Evolutionary conservation across 305 asterid species (phyloP).

Genomic region (Fraxinus platypoda): DNA sequence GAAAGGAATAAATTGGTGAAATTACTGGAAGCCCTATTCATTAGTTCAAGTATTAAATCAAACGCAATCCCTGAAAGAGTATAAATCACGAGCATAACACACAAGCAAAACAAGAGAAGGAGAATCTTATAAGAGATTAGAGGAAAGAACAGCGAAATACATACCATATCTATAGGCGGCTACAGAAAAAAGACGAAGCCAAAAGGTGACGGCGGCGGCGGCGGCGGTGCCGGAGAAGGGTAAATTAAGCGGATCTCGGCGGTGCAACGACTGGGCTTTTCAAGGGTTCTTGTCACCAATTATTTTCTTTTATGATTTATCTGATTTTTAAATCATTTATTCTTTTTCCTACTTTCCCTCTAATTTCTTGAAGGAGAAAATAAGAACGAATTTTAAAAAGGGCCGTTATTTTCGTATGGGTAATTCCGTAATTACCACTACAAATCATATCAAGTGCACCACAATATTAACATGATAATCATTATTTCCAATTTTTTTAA

Average conservation of each 20-base stretch:
- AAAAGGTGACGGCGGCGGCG: too few relatives aligned
- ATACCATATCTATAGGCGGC: not conserved
- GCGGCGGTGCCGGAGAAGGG: not conserved
- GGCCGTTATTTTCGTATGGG: too few relatives aligned
- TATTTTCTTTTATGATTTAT: too few relatives aligned
- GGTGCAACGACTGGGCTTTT: not conserved
- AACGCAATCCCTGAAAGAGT: not conserved
- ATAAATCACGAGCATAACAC: not conserved
- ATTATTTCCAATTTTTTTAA: too few relatives aligned
- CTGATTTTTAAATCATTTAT: not conserved
- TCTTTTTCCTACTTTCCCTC: not conserved
- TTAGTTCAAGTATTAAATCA: not conserved
- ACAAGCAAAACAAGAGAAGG: not conserved
- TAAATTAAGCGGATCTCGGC: not conserved
- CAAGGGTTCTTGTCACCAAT: not conserved
- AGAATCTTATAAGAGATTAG: not conserved
- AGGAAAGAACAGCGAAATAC: not conserved
- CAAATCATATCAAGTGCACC: too few relatives aligned
- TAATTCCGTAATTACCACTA: too few relatives aligned
- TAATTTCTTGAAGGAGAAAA: not conserved
- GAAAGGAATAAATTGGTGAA: slow-evolving; percentile 2
- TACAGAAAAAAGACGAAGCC: not conserved
- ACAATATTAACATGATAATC: too few relatives aligned
- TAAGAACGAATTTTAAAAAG: too few relatives aligned
- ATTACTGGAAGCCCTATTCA: not conserved